Evolutionary conservation across 2,329 filamentous ascomycete genomes (phyloP).

Genomic region (Xylaria hypoxylon): DNA sequence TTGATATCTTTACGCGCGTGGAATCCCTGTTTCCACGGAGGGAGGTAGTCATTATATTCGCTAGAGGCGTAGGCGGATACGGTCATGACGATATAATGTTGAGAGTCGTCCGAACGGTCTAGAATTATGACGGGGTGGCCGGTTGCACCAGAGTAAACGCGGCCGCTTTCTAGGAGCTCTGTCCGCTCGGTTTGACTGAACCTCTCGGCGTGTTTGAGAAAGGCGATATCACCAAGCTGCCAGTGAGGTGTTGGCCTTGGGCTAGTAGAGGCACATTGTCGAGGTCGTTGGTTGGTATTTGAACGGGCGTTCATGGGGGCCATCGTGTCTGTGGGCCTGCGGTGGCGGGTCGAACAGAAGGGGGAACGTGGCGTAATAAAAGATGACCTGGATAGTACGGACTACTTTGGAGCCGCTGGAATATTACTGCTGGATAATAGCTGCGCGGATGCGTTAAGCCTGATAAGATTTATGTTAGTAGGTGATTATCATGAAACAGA

Average conservation of each 20-base stretch:
- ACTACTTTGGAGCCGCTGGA: too few relatives aligned
- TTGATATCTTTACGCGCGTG: constrained; percentile 44
- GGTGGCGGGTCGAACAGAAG: neutral
- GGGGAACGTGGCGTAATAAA: neutral
- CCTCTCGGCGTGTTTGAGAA: constrained; percentile 40
- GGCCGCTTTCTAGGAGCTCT: constrained; percentile 38
- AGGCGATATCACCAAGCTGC: constrained; percentile 49
- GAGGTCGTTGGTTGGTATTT: neutral
- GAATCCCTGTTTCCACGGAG: constrained; percentile 49
- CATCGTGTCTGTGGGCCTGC: neutral
- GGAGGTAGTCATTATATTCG: constrained; percentile 38
- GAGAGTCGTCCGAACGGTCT: constrained; percentile 29
- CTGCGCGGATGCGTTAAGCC: neutral
- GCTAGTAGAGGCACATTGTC: constrained; percentile 9
- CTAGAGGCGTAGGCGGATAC: constrained; percentile 51
- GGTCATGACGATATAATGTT: constrained; percentile 48
- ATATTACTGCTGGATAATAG: neutral
- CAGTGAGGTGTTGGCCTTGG: constrained; percentile 22
- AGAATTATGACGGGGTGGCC: constrained; percentile 54
- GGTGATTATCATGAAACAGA: neutral
- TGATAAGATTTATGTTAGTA: too few relatives aligned
- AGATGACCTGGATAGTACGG: neutral
- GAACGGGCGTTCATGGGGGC: neutral
- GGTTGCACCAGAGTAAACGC: constrained; percentile 42
- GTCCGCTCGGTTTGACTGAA: constrained; percentile 39